These are phyloP conservation scores for Ajuga reptans DNA, from an alignment of 305 asterid genomes.

Conservation along the genomic window DNA sequence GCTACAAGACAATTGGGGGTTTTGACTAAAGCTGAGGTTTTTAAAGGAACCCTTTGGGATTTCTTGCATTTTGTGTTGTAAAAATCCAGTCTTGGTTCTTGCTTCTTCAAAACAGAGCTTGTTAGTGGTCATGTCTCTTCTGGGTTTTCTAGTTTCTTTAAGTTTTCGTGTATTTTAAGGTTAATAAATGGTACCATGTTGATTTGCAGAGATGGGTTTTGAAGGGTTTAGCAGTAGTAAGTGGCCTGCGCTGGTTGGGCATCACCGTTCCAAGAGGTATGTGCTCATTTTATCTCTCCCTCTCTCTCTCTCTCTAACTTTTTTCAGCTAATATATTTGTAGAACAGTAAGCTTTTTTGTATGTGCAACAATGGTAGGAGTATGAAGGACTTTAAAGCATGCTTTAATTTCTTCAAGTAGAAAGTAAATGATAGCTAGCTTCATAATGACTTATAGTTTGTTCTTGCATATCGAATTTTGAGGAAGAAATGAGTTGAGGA, in stretches of 20 bases:
- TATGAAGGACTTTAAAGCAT: not conserved
- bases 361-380: slow-evolving; percentile 12
- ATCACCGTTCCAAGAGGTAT: slow-evolving; percentile 75
- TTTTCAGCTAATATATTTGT: slow-evolving; percentile 13
- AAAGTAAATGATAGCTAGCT: slow-evolving; percentile 1
- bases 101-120: slow-evolving; percentile 27
- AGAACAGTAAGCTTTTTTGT: slow-evolving; percentile 11
- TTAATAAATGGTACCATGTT: slow-evolving; percentile 16
- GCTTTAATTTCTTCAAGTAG: not conserved
- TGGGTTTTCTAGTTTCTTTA: slow-evolving; percentile 16
- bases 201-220: slow-evolving; percentile 55
- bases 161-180: slow-evolving; percentile 5
- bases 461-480: slow-evolving; percentile 16
- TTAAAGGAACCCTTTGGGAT: slow-evolving; percentile 31
- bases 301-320: not conserved
- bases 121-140: slow-evolving; percentile 33
- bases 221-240: slow-evolving; percentile 52
- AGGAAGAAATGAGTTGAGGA: slow-evolving; percentile 6
- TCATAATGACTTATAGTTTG: not conserved
- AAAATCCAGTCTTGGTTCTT: slow-evolving; percentile 40
- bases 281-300: not conserved
- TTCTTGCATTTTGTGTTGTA: slow-evolving; percentile 30
- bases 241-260: slow-evolving; percentile 37
- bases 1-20: slow-evolving; percentile 34
- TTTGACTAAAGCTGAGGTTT: slow-evolving; percentile 36